These are phyloP conservation scores for Yamadazyma conglobata DNA, from an alignment of 1,139 yeast genomes.

Conservation along the genomic window DNA sequence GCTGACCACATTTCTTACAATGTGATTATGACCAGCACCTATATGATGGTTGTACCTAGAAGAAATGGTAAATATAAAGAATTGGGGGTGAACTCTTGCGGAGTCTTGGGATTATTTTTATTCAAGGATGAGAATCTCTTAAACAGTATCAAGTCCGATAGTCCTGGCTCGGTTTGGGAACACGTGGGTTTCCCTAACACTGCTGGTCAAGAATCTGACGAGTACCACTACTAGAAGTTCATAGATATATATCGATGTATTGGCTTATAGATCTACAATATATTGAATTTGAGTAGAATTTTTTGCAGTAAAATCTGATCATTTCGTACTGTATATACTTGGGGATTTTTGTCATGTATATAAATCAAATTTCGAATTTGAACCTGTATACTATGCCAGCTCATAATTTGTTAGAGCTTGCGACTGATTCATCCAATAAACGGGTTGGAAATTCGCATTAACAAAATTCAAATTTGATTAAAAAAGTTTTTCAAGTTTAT, in stretches of 20 bases:
- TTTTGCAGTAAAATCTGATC: too few species aligned
- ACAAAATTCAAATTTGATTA: constrained; percentile 2
- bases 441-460: constrained; percentile 11
- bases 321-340: too few species aligned
- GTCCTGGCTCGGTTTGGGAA: constrained; percentile 47
- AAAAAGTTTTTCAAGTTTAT: neutral
- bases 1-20: constrained; percentile 61
- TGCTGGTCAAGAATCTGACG: constrained; percentile 29
- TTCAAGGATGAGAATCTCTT: constrained; percentile 64
- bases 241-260: too few species aligned
- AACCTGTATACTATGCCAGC: neutral
- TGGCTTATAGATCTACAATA: too few species aligned
- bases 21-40: constrained; percentile 72
- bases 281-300: too few species aligned
- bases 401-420: constrained; percentile 4
- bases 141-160: constrained; percentile 36
- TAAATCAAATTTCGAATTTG: too few species aligned
- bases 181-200: constrained; percentile 67
- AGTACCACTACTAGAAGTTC: constrained; percentile 32
- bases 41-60: constrained; percentile 88
- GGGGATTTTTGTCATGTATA: too few species aligned
- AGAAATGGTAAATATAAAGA: constrained; percentile 36
- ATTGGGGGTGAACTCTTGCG: constrained; percentile 75
- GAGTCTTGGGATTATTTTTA: constrained; percentile 71
- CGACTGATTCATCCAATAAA: constrained; percentile 7